Conservation (phyloP, 2,329 filamentous ascomycete genomes). For the Trichoderma aggressivum region DNA sequence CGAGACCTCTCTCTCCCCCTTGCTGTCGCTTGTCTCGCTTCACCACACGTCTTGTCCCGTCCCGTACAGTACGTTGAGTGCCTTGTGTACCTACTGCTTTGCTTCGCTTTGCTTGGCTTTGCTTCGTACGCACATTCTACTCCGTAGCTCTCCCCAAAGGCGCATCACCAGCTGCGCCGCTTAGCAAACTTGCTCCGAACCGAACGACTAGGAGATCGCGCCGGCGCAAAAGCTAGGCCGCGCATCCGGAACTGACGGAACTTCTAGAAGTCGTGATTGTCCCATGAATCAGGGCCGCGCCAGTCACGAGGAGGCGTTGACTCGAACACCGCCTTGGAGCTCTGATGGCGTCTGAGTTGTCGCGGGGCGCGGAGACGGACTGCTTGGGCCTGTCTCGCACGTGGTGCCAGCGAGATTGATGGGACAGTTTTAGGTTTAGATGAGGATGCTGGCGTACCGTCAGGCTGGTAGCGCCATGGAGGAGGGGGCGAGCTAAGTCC, state of each 20-base stretch:
- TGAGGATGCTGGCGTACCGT: slow-evolving; percentile 11
- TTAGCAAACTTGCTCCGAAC: not conserved
- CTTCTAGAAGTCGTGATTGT: slow-evolving; percentile 11
- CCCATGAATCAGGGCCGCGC: slow-evolving; percentile 3
- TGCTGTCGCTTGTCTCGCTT: not conserved
- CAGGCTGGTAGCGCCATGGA: slow-evolving; percentile 12
- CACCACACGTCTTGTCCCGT: not conserved
- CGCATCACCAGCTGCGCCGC: not conserved
- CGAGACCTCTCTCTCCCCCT: not conserved
- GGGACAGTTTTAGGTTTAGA: slow-evolving; percentile 16
- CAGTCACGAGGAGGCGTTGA: slow-evolving; percentile 11
- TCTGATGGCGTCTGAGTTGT: slow-evolving; percentile 12
- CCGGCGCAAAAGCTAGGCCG: not conserved
- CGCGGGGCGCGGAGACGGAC: slow-evolving; percentile 8
- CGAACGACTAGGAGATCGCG: not conserved
- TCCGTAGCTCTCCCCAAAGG: not conserved
- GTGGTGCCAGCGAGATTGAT: slow-evolving; percentile 10
- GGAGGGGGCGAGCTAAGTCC: not conserved
- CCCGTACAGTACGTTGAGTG: not conserved
- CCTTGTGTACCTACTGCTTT: not conserved
- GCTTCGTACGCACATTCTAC: not conserved
- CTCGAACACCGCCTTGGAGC: not conserved
- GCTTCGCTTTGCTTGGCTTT: too few relatives aligned
- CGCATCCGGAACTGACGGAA: slow-evolving; percentile 14
- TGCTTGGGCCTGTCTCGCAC: slow-evolving; percentile 11